These are phyloP conservation scores for Skeletonema menzelii DNA, from an alignment of 108 stramenopile species.

Conservation along the genomic window DNA sequence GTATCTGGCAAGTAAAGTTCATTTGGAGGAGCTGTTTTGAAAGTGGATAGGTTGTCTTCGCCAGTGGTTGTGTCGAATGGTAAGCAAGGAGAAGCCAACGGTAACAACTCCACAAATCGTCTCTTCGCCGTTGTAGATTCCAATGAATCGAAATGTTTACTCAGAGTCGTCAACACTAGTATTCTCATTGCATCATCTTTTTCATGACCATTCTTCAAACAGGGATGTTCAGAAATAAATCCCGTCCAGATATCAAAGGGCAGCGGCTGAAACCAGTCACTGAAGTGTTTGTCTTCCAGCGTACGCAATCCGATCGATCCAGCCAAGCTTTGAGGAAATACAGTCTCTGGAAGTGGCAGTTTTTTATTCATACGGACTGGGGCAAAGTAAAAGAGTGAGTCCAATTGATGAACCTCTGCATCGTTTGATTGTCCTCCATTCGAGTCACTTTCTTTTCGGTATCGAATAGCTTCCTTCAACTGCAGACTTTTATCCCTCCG, in stretches of 20 bases:
- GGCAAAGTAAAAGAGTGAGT: constrained; percentile 60
- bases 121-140: constrained; percentile 2
- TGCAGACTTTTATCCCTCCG: constrained; percentile 26
- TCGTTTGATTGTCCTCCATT: constrained; percentile 7
- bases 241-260: constrained; percentile 73
- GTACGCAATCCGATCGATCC: constrained; percentile 45
- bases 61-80: constrained; percentile 5
- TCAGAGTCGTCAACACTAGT: constrained; percentile 47
- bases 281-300: constrained; percentile 46
- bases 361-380: constrained; percentile 37
- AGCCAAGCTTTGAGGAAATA: constrained; percentile 50
- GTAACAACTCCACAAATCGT: constrained; percentile 19
- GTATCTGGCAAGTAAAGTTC: constrained; percentile 72
- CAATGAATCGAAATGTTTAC: constrained; percentile 49
- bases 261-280: constrained; percentile 58
- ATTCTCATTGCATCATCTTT: constrained; percentile 47
- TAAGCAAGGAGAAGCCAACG: constrained; percentile 2
- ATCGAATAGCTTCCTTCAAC: constrained; percentile 58
- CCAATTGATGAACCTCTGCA: constrained; percentile 32
- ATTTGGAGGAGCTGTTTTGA: constrained; percentile 42
- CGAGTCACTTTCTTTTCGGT: constrained; percentile 16
- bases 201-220: constrained; percentile 51
- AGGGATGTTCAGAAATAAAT: constrained; percentile 57
- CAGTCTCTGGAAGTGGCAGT: constrained; percentile 73
- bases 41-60: background rate